Percentiles rank a stretch among this genome's conserved stretches.
These are phyloP conservation scores for Coemansia sp. DNA, from an alignment of 192 early-diverging fungal genomes.

Conservation along the genomic window DNA sequence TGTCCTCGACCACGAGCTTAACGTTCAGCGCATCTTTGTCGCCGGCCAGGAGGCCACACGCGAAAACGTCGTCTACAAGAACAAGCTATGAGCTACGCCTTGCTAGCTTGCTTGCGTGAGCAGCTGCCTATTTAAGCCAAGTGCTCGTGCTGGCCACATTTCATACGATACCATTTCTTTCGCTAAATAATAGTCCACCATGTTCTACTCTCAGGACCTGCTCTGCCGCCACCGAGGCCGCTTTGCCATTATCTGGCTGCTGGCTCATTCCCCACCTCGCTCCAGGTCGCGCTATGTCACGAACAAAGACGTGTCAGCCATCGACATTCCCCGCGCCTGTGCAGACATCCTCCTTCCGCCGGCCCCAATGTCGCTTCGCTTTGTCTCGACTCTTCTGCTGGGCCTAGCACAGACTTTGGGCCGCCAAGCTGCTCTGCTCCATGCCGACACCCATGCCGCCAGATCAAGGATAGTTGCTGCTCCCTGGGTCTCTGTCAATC, in stretches of 20 bases:
- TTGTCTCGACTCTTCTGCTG: slow-evolving; percentile 29
- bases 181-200: not conserved
- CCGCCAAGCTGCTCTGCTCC: slow-evolving; percentile 18
- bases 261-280: slow-evolving; percentile 16
- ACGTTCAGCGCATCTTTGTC: slow-evolving; percentile 70
- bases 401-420: slow-evolving; percentile 25
- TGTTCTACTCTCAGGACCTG: slow-evolving; percentile 50
- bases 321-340: slow-evolving; percentile 35
- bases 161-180: not conserved
- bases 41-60: slow-evolving; percentile 58
- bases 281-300: slow-evolving; percentile 16
- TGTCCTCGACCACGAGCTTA: slow-evolving; percentile 63
- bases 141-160: not conserved
- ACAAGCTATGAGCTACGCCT: slow-evolving; percentile 16
- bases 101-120: not conserved
- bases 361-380: slow-evolving; percentile 30
- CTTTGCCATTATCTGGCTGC: slow-evolving; percentile 40
- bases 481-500: slow-evolving; percentile 24
- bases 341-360: slow-evolving; percentile 21
- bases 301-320: slow-evolving; percentile 20
- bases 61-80: slow-evolving; percentile 29
- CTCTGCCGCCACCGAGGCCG: slow-evolving; percentile 28
- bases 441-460: slow-evolving; percentile 22
- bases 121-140: not conserved
- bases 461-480: slow-evolving; percentile 25